Base-by-base conservation (phyloP, 306 rosid species). In the Lupinus albus region DNA sequence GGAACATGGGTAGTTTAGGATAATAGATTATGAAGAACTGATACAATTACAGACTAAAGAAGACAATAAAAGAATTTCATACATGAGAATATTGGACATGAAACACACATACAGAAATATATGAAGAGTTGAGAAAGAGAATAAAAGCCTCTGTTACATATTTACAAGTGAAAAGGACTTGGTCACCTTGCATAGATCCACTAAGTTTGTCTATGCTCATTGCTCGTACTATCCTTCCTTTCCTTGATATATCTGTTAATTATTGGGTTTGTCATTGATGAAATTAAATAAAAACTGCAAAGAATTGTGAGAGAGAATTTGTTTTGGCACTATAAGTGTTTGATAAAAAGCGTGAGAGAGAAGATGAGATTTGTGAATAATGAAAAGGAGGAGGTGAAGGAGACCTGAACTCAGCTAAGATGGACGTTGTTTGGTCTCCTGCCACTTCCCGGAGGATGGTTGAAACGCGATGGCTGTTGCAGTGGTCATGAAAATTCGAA, bases 101-200 rank as follows among this genome's bases (percentile, higher is more conserved):
- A 3, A 32, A 32, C 0, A 32, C 5, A 32, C 5, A 32, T 3
- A 32, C 36, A 32, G 1, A 4, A 0, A 0, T 17, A 51, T 12
- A 11, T 20, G 21, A 17, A 67, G 9, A 25, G 9, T 64, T 62
- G 39, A 20, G 7, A 18, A 20, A 62, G 13, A 44, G 54, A 25
- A 4, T 28, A n/a, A 63, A 13, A 45, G 7, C 11, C 15, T 63
- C 11, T 47, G 2, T 41, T 13, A 9, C 32, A 16, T 8, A 47
- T 21, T 46, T 64, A 7, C n/a, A 15, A 30, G 10, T 11, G 5
- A 25, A 47, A 39, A 20, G 21, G 8, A 15, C 42, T 11, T 20
- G 12, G 5, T 49, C 33, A 67, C 79, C 75, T 60, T 50, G 49
- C 1, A 42, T 48, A 25, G 64, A 42, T 60, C 33, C 75, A 68